These are phyloP conservation scores for Euphorbia pulcherrima DNA, from an alignment of 345 rosid species.

Conservation along the genomic window DNA sequence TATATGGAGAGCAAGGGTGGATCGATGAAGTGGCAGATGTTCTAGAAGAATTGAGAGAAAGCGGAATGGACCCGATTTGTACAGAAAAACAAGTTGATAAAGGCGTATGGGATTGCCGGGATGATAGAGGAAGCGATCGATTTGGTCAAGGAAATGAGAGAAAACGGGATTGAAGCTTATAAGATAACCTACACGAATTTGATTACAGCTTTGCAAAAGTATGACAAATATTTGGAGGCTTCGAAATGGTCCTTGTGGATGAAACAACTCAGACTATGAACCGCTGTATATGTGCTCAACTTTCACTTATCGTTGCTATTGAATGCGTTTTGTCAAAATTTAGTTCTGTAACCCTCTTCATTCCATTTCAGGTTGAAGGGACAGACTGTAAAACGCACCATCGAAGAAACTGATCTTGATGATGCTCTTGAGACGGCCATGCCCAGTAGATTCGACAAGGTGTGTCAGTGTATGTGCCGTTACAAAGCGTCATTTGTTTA, in stretches of 20 bases:
- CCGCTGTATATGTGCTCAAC: too few relatives aligned
- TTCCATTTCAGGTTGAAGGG: too few relatives aligned
- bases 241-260: slow-evolving; percentile 94
- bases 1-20: slow-evolving; percentile 80
- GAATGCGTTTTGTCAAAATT: too few relatives aligned
- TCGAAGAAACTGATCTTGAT: too few relatives aligned
- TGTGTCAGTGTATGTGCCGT: too few relatives aligned
- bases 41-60: slow-evolving; percentile 55
- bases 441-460: too few relatives aligned
- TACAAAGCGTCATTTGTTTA: too few relatives aligned
- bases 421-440: too few relatives aligned
- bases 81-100: slow-evolving; percentile 87
- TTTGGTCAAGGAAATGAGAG: slow-evolving; percentile 82
- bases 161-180: slow-evolving; percentile 61
- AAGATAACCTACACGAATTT: slow-evolving; percentile 68
- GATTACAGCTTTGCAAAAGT: slow-evolving; percentile 61
- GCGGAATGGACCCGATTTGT: slow-evolving; percentile 69
- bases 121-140: slow-evolving; percentile 82
- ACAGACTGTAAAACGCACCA: too few relatives aligned
- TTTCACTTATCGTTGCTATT: too few relatives aligned
- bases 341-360: too few relatives aligned
- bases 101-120: slow-evolving; percentile 91
- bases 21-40: slow-evolving; percentile 64
- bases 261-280: slow-evolving; percentile 72
- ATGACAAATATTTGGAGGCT: slow-evolving; percentile 83